These are phyloP conservation scores for Globisporangium recalcitrans DNA, from an alignment of 352 stramenopile genomes.

Conservation along the genomic window DNA sequence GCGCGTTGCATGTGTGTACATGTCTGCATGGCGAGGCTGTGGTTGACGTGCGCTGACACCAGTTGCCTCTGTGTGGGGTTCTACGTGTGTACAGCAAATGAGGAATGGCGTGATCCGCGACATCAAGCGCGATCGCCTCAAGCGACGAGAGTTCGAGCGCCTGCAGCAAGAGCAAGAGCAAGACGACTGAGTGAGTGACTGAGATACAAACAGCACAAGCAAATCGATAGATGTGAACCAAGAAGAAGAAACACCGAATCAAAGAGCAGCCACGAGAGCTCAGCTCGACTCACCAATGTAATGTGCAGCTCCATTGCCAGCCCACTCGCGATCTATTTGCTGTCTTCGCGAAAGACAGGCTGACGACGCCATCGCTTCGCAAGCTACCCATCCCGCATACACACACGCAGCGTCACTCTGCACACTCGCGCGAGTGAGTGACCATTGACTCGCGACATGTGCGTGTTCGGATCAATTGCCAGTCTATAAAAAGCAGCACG, in stretches of 20 bases:
- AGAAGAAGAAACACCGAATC: neutral
- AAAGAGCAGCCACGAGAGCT: neutral
- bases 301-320: neutral
- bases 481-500: no score
- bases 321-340: no score
- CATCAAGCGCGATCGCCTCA: conserved; percentile 67
- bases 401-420: no score
- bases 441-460: no score
- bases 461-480: no score
- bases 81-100: conserved; percentile 38
- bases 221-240: neutral
- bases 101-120: conserved; percentile 74
- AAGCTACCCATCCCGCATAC: no score
- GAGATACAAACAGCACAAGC: neutral
- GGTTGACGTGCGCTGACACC: neutral
- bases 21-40: neutral
- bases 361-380: no score
- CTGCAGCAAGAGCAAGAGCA: conserved; percentile 25
- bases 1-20: neutral
- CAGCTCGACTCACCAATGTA: neutral
- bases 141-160: conserved; percentile 39
- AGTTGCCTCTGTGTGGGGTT: neutral
- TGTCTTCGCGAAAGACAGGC: no score
- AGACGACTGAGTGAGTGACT: neutral
- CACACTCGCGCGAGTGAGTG: no score